phyloP scores from a whole-genome alignment of 441 rosid genomes.

The Adansonia gregorii region DNA sequence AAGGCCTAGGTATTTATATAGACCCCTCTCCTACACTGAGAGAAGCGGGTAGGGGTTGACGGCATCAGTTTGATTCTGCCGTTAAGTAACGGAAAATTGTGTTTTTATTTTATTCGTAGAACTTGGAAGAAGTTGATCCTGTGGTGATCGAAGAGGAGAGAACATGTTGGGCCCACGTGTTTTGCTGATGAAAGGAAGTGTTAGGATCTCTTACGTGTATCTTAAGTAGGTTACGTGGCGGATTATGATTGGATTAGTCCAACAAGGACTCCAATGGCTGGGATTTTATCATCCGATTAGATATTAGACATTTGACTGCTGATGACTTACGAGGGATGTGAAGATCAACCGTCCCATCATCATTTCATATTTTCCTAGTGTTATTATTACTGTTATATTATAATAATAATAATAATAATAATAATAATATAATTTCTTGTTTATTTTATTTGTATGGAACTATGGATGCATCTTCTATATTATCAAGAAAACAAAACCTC shows the following conservation, averaged over 20 bases:
- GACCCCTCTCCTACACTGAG: background rate
- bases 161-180: conserved; percentile 54
- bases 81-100: conserved; percentile 43
- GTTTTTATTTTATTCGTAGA: background rate
- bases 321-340: background rate
- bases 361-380: background rate
- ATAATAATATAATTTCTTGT: no score
- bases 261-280: conserved; percentile 15
- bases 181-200: conserved; percentile 33
- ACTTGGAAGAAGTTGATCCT: conserved; percentile 8
- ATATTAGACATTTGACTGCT: background rate
- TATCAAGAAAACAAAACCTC: no score
- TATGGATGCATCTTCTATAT: no score
- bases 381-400: no score
- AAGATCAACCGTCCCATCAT: background rate
- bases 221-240: conserved; percentile 39
- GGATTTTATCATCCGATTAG: conserved; percentile 22
- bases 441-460: no score
- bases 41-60: conserved; percentile 24
- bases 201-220: conserved; percentile 50
- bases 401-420: no score
- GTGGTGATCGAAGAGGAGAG: conserved; percentile 34
- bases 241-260: background rate
- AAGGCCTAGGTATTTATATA: conserved; percentile 39
- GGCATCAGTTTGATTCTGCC: conserved; percentile 33